Evolutionary conservation across 2,329 filamentous ascomycete genomes (phyloP), one percentile per base, ranked within the genome.

Genomic region (Amesomyces nigricolor): DNA sequence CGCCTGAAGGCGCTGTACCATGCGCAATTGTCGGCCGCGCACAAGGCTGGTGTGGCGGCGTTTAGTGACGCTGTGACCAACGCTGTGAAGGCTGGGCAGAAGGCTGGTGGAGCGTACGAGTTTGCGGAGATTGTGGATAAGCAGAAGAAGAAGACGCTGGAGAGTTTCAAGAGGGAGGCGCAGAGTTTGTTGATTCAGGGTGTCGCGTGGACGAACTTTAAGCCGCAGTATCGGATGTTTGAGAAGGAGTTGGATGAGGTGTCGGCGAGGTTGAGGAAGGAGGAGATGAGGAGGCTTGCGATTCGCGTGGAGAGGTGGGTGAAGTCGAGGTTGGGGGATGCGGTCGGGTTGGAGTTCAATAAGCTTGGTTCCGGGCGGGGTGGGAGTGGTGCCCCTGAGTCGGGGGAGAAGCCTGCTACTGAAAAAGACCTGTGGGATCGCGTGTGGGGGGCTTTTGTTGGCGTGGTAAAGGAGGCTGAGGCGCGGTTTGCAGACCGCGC

Each of bases 341-440:
- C 89, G 14, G 79, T 97, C 43, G 91, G 92, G 13, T 75, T 97
- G 16, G 91, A 97, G 68, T 97, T 99, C 79, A 97, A 96, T 75
- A 94, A 91, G 68, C 82, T 97, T 47, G 92, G 92, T 4, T 94
- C 90, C 37, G 91, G 91, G 13, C 83, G 91, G 65, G 89, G 83
- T 52, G 91, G 91, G 7, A 82, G 83, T 49, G 90, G 89, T 51
- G 90, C 89, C 0, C 88, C 91, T 0, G 90, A 91, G 65, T 77
- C 79, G 4, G 88, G 86, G 2, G 86, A 90, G 56, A 89, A 87
- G 71, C 84, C 87, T 1, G 67, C 77, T 0, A 75, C 80, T 0
- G 92, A 97, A 71, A 91, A 88, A 69, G 87, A 91, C 53, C 83
- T 99, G 14, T 99, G 95, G 94, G 94, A 99, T 68, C 85, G 92